These are phyloP conservation scores for Stentor coeruleus DNA, from an alignment of 73 alveolate species.

Conservation along the genomic window DNA sequence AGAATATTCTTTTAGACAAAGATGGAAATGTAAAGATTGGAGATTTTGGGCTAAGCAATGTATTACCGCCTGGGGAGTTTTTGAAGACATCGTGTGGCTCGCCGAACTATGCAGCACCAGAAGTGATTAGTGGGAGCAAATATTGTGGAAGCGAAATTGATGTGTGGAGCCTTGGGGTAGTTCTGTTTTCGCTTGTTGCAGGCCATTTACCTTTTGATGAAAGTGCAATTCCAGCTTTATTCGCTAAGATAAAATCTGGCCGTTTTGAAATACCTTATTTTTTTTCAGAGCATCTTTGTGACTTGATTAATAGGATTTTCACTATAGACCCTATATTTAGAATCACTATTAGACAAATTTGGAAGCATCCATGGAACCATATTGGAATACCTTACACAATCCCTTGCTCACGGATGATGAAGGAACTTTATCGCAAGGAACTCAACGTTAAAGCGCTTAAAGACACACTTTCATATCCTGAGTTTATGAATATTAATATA, in stretches of 20 bases:
- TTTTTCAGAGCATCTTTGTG: slow-evolving; percentile 42
- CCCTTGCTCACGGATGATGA: not conserved
- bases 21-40: slow-evolving; percentile 71
- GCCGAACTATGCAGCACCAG: slow-evolving; percentile 97
- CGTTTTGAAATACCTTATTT: slow-evolving; percentile 38
- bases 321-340: slow-evolving; percentile 51
- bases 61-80: slow-evolving; percentile 65
- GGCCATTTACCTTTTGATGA: slow-evolving; percentile 90
- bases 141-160: slow-evolving; percentile 79
- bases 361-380: slow-evolving; percentile 48
- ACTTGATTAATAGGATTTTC: slow-evolving; percentile 43
- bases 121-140: slow-evolving; percentile 76
- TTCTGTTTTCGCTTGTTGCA: slow-evolving; percentile 73
- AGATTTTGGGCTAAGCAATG: slow-evolving; percentile 80
- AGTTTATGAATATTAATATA: not conserved
- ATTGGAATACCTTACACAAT: slow-evolving; percentile 13
- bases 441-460: not conserved
- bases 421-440: not conserved
- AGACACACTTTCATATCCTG: not conserved
- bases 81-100: slow-evolving; percentile 93
- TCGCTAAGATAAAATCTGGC: slow-evolving; percentile 65
- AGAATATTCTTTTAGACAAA: slow-evolving; percentile 67
- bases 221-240: slow-evolving; percentile 59
- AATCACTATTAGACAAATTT: slow-evolving; percentile 42
- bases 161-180: slow-evolving; percentile 88